A percentile compares a stretch with the other conserved stretches of the same genome.
phyloP scores from a whole-genome alignment of 2,329 filamentous ascomycete genomes.

The Scedosporium dehoogii region DNA sequence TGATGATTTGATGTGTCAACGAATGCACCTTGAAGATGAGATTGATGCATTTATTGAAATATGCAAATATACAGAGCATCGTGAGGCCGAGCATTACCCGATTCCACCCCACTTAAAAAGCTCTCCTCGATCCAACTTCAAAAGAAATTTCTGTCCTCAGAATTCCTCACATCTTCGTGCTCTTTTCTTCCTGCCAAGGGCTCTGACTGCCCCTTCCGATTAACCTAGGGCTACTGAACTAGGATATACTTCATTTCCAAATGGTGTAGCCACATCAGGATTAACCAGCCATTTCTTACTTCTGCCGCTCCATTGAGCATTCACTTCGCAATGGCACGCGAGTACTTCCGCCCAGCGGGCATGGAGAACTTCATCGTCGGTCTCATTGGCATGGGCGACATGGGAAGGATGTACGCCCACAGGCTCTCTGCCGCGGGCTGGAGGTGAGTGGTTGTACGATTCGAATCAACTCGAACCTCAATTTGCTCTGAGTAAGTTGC shows the following conservation, averaged over 20 bases:
- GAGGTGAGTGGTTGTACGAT: constrained; percentile 56
- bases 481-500: constrained; percentile 25
- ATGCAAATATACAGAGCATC: not conserved
- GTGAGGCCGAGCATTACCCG: not conserved
- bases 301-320: not conserved
- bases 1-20: no score
- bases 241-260: not conserved
- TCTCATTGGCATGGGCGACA: constrained; percentile 98
- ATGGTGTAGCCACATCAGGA: not conserved
- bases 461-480: constrained; percentile 7
- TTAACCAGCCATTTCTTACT: not conserved
- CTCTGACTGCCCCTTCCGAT: not conserved
- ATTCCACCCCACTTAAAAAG: not conserved
- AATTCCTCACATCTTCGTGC: not conserved
- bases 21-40: no score
- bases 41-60: not conserved
- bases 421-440: constrained; percentile 84
- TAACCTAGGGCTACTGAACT: not conserved
- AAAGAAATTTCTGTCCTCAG: not conserved
- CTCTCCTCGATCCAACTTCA: not conserved
- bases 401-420: constrained; percentile 97
- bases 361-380: constrained; percentile 72
- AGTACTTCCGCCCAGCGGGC: constrained; percentile 1
- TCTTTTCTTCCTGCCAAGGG: not conserved
- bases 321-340: not conserved